Base-by-base conservation (phyloP, 202 grass and related monocot genomes). In the Dendrocalamus latiflorus region DNA sequence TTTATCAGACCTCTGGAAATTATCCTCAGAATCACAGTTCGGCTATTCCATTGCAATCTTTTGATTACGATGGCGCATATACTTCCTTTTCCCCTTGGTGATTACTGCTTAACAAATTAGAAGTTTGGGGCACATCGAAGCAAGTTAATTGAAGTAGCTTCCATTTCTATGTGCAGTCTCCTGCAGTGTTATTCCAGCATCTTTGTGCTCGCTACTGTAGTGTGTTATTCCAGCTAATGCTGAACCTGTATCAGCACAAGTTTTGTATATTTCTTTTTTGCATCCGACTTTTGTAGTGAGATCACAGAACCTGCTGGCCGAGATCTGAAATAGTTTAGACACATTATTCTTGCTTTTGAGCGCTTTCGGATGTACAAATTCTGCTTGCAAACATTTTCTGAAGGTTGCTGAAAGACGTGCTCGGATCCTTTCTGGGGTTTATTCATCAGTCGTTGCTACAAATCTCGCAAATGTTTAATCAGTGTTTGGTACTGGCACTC, bases 211-310 rank as follows among this genome's bases (percentile, higher is more conserved):
- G 25, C 12, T 33, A 28, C 59, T 34, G 20, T 56, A 54, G 50
- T 26, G 18, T 81, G 50, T 41, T 70, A 36, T 65, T 33, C 7
- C 7, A n/a, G 45, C 25, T 43, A 64, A 4, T 85, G 70, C 57
- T 77, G 62, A 75, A 81, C 36, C 54, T 60, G n/a, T 64, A 39
- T 47, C 47, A 65, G 38, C 36, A 33, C 18, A 81, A 65, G 72
- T 76, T 77, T 59, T 76, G 71, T 65, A 55, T 49, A 66, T 79
- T 72, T 59, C 16, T 39, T 48, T 83, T 54, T 85, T 55, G 44
- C 47, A 81, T 65, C 64, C 0, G 6, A 47, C 10, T 13, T 64
- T 81, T 72, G 77, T 66, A 42, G 28, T 30, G 47, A 56, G 10
- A 61, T 69, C n/a, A 33, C 7, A 69, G 57, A 64, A 63, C 64